A percentile compares a stretch with the other conserved stretches of the same genome.
Evolutionary conservation across 176 grass and related monocot genomes (phyloP).

Genomic region (Carex kokanica): DNA sequence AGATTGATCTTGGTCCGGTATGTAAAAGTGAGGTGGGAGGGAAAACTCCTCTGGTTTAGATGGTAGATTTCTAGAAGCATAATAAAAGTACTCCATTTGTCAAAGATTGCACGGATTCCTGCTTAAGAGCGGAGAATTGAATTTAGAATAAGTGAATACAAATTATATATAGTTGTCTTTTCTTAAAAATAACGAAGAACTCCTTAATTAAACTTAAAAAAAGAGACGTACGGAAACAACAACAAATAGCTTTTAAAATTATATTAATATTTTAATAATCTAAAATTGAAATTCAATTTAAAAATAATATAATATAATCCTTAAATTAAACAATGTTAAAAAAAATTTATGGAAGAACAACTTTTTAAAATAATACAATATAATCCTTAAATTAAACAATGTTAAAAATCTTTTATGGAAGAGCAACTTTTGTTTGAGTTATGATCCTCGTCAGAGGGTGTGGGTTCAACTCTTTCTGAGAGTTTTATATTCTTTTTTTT

Average conservation of each 20-base stretch:
- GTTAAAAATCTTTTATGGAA: not conserved
- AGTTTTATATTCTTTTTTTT: no score
- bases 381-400: not conserved
- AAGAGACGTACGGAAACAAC: not conserved
- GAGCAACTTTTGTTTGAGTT: no score
- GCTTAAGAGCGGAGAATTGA: not conserved
- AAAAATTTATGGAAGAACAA: not conserved
- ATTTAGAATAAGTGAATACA: not conserved
- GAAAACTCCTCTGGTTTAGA: no score
- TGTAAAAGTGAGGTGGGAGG: no score
- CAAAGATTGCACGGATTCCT: not conserved
- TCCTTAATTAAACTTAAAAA: not conserved
- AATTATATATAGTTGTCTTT: not conserved
- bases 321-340: not conserved
- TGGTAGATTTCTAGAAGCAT: no score
- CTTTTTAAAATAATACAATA: not conserved
- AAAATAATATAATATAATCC: not conserved
- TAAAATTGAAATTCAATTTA: not conserved
- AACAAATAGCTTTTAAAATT: not conserved
- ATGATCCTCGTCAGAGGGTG: no score
- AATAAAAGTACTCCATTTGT: not conserved
- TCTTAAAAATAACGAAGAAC: not conserved
- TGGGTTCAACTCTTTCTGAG: no score
- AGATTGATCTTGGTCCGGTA: no score
- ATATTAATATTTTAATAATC: no score